Percentiles rank a stretch among this genome's conserved stretches.
phyloP scores from a whole-genome alignment of 331 rosid genomes.

The Quercus lobata region DNA sequence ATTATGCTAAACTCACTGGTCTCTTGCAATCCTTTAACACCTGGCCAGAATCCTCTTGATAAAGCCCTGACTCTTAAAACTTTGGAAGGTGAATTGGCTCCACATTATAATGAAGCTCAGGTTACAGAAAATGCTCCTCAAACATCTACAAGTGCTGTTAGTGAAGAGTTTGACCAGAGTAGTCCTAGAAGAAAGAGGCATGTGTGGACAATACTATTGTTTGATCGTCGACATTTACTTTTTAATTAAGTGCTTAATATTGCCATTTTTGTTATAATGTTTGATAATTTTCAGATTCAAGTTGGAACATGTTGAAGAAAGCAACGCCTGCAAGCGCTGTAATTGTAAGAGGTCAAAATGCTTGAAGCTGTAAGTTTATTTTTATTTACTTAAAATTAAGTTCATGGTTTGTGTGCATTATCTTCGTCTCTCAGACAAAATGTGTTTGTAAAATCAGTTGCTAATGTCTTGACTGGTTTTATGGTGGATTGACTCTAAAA shows the following conservation, averaged over 20 bases:
- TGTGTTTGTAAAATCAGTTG: background rate
- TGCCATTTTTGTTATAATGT: background rate
- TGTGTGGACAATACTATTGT: constrained; percentile 19
- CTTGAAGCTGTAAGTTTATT: constrained; percentile 77
- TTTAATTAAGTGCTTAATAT: background rate
- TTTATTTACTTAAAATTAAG: background rate
- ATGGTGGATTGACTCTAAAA: background rate
- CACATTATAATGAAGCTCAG: constrained; percentile 34
- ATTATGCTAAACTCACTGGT: constrained; percentile 32
- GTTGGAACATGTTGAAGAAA: constrained; percentile 48
- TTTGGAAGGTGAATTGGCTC: constrained; percentile 43
- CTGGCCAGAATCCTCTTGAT: constrained; percentile 42
- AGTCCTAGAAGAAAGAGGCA: constrained; percentile 82
- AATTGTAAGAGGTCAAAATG: constrained; percentile 88
- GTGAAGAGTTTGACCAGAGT: constrained; percentile 59
- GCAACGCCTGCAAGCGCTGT: constrained; percentile 73
- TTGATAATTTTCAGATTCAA: constrained; percentile 58
- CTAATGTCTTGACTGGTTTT: background rate
- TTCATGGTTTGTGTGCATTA: background rate
- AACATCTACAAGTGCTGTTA: constrained; percentile 29
- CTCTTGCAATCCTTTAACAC: constrained; percentile 26
- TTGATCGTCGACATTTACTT: background rate
- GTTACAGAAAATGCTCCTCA: constrained; percentile 49
- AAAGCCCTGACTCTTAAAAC: constrained; percentile 28
- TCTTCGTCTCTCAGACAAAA: background rate